A percentile compares a stretch with the other conserved stretches of the same genome.
These are phyloP conservation scores for Saccharum officinarum DNA, from an alignment of 176 grass and related monocot species.

Conservation along the genomic window DNA sequence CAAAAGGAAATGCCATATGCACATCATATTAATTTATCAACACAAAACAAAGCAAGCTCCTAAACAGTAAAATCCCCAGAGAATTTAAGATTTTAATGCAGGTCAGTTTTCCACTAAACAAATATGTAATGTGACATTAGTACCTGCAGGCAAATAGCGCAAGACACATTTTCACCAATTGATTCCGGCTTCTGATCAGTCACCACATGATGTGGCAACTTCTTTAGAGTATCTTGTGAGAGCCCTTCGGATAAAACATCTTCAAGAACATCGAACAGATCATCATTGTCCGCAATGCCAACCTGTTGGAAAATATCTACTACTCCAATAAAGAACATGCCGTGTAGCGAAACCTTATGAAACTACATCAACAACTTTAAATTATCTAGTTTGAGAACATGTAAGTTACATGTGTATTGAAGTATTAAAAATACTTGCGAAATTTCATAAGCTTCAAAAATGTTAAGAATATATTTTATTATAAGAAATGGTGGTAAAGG, in stretches of 20 bases:
- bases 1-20: neutral
- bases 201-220: conserved; percentile 66
- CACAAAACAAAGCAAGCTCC: neutral
- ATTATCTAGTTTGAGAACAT: neutral
- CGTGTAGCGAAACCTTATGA: neutral
- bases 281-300: conserved; percentile 54
- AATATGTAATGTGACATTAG: neutral
- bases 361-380: neutral
- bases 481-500: neutral
- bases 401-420: neutral
- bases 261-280: conserved; percentile 54
- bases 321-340: neutral
- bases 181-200: conserved; percentile 47
- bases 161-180: conserved; percentile 50
- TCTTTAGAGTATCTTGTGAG: conserved; percentile 60
- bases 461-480: neutral
- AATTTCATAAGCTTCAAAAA: neutral
- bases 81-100: neutral
- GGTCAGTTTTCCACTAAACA: neutral
- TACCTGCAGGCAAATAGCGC: conserved; percentile 88
- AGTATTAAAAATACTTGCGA: neutral
- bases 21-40: conserved; percentile 5
- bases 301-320: conserved; percentile 36
- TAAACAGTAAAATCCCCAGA: neutral
- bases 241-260: conserved; percentile 58